These are phyloP conservation scores for Sclerotinia nivalis DNA, from an alignment of 2,329 filamentous ascomycete species.

Conservation along the genomic window DNA sequence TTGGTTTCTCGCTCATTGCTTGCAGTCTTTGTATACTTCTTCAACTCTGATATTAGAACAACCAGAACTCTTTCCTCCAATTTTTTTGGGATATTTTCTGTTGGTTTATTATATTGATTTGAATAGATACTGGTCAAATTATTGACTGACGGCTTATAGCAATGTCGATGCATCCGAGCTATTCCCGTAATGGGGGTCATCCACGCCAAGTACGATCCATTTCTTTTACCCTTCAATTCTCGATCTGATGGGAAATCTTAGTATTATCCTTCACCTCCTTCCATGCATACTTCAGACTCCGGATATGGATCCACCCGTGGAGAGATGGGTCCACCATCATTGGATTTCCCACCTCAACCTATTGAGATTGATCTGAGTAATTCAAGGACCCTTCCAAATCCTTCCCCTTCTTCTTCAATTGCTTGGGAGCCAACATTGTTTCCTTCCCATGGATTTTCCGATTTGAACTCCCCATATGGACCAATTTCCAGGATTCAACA, in stretches of 20 bases:
- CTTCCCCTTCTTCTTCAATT: constrained; percentile 30
- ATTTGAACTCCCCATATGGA: constrained; percentile 30
- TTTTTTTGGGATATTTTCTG: constrained; percentile 21
- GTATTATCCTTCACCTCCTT: constrained; percentile 33
- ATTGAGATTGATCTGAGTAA: constrained; percentile 39
- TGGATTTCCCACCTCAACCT: constrained; percentile 36
- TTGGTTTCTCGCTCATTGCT: not conserved
- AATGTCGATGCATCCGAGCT: constrained; percentile 37
- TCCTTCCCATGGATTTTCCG: constrained; percentile 31
- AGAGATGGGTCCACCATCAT: constrained; percentile 36
- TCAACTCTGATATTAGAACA: constrained; percentile 17
- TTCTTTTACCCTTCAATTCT: constrained; percentile 11
- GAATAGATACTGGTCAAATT: constrained; percentile 6
- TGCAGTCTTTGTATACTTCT: constrained; percentile 20
- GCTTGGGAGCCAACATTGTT: constrained; percentile 31
- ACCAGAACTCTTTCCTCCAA: constrained; percentile 21
- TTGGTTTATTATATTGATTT: constrained; percentile 29
- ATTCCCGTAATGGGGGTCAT: constrained; percentile 30
- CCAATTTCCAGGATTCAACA: constrained; percentile 31
- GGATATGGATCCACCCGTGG: constrained; percentile 32
- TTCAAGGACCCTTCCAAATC: constrained; percentile 37
- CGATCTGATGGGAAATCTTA: constrained; percentile 35
- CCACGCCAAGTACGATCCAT: constrained; percentile 34
- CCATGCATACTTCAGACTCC: constrained; percentile 31
- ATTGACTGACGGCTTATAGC: constrained; percentile 29